Percentiles rank a stretch among this genome's conserved stretches.
These are phyloP conservation scores for Wickerhamomyces bovis DNA, from an alignment of 805 yeast species.

Conservation along the genomic window DNA sequence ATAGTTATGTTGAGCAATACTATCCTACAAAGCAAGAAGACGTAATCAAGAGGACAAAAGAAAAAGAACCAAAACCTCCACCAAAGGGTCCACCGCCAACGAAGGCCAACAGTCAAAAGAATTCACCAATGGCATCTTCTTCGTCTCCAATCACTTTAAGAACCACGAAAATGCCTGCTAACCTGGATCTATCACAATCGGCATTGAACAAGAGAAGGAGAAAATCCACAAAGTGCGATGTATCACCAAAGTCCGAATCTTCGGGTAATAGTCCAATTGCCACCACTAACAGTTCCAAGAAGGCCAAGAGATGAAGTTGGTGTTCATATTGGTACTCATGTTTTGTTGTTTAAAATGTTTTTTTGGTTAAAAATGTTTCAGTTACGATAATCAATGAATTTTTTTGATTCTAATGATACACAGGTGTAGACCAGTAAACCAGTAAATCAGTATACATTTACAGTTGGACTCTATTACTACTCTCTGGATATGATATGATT, in stretches of 20 bases:
- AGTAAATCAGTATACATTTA: too few species aligned
- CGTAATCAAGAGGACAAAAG: conserved; percentile 3
- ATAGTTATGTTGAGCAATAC: conserved; percentile 28
- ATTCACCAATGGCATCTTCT: conserved; percentile 1
- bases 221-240: conserved; percentile 19
- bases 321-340: too few species aligned
- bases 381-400: too few species aligned
- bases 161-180: conserved; percentile 12
- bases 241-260: conserved; percentile 18
- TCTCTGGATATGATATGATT: too few species aligned
- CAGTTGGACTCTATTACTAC: too few species aligned
- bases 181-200: conserved; percentile 29
- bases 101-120: background rate
- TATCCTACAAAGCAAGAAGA: conserved; percentile 3
- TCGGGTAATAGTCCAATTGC: conserved; percentile 12
- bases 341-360: background rate
- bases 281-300: background rate
- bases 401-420: too few species aligned
- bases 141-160: background rate
- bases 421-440: too few species aligned
- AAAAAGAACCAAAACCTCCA: background rate
- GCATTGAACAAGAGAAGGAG: conserved; percentile 31
- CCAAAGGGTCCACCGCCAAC: background rate
- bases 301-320: background rate
- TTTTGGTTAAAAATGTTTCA: too few species aligned